These are phyloP conservation scores for Fusarium tanahbumbuense DNA, from an alignment of 2,329 filamentous ascomycete genomes.

Conservation along the genomic window DNA sequence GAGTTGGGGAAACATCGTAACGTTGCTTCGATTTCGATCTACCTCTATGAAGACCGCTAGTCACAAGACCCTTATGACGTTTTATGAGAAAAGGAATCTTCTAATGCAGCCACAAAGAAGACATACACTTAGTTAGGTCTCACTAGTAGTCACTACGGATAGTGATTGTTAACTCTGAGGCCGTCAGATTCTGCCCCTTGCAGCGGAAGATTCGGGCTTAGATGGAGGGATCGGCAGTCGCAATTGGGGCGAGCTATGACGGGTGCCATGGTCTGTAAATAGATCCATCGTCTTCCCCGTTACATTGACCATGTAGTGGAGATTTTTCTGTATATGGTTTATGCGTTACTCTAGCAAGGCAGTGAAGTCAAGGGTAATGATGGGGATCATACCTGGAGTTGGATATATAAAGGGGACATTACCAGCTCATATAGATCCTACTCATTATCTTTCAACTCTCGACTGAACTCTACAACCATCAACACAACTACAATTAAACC, in stretches of 20 bases:
- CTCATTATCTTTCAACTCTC: neutral
- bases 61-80: neutral
- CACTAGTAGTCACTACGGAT: neutral
- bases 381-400: neutral
- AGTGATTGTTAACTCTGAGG: neutral
- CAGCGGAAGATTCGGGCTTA: slow-evolving; percentile 9
- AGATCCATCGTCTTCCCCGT: slow-evolving; percentile 6
- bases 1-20: neutral
- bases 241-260: slow-evolving; percentile 21
- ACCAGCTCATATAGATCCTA: neutral
- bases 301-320: neutral
- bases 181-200: slow-evolving; percentile 5
- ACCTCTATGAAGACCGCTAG: neutral
- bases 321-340: neutral
- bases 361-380: neutral
- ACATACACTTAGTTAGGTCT: neutral
- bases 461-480: neutral
- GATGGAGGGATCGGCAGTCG: slow-evolving; percentile 11
- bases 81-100: slow-evolving; percentile 1
- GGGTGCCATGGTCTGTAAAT: slow-evolving; percentile 26
- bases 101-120: slow-evolving; percentile 10
- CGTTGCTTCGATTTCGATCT: slow-evolving; percentile 12
- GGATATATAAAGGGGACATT: slow-evolving; percentile 17
- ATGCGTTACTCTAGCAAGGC: neutral
- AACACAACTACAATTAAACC: neutral